Evolutionary conservation across 2,329 filamentous ascomycete species (phyloP).

Genomic region (Nigrospora oryzae): DNA sequence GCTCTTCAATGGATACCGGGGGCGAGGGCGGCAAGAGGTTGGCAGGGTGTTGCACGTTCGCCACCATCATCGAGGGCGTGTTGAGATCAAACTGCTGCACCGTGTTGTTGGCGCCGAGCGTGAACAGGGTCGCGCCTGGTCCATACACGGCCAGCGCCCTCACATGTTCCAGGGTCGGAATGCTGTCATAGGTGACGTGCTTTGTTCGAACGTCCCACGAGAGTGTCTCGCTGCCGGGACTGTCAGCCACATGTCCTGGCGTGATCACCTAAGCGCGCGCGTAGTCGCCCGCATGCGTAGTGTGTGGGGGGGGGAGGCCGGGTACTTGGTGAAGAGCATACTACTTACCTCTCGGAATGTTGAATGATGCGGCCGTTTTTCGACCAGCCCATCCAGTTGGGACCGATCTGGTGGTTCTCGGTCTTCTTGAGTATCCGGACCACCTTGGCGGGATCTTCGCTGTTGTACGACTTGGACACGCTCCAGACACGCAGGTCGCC

Average conservation of each 20-base stretch:
- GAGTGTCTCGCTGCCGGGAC: constrained; percentile 63
- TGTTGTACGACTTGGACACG: constrained; percentile 69
- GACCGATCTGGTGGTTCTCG: constrained; percentile 63
- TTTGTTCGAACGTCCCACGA: constrained; percentile 99
- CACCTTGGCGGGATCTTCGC: constrained; percentile 72
- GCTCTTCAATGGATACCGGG: constrained; percentile 71
- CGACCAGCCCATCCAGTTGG: constrained; percentile 97
- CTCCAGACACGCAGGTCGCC: constrained; percentile 96
- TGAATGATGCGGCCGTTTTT: constrained; percentile 96
- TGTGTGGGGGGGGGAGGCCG: background rate
- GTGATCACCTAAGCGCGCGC: constrained; percentile 36
- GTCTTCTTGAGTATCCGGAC: constrained; percentile 78
- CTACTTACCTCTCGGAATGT: constrained; percentile 75
- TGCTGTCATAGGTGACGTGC: constrained; percentile 80
- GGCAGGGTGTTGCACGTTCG: constrained; percentile 79
- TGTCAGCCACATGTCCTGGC: constrained; percentile 15
- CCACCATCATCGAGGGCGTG: constrained; percentile 69
- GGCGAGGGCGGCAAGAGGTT: constrained; percentile 72
- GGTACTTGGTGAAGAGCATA: background rate
- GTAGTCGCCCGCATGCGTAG: constrained; percentile 18
- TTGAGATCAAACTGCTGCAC: constrained; percentile 95
- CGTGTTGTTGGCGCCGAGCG: constrained; percentile 76
- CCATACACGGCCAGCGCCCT: constrained; percentile 82
- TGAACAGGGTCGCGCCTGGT: constrained; percentile 85
- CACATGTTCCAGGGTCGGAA: constrained; percentile 77